phyloP scores from a whole-genome alignment of 495 filamentous ascomycete genomes.

The Penicillium simplicissimum region DNA sequence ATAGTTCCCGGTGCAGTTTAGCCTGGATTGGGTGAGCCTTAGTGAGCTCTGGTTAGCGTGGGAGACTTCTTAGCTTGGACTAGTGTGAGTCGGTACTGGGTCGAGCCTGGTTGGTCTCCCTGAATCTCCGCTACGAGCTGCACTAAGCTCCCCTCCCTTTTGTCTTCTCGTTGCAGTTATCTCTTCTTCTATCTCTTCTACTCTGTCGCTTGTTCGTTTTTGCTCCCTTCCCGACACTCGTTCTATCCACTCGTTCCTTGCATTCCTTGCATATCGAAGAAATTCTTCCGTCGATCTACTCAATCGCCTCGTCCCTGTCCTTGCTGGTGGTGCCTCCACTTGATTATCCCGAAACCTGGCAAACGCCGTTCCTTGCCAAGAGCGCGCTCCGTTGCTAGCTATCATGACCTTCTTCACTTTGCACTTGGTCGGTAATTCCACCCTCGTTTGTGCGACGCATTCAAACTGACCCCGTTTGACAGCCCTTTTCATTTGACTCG shows the following conservation, averaged over 20 bases:
- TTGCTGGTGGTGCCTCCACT: not conserved
- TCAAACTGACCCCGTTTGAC: slow-evolving; percentile 22
- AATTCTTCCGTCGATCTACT: not conserved
- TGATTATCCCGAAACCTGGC: slow-evolving; percentile 13
- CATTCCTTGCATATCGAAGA: not conserved
- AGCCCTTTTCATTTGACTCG: slow-evolving; percentile 17
- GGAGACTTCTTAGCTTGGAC: not conserved
- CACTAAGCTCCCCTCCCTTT: slow-evolving; percentile 9
- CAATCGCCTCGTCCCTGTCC: slow-evolving; percentile 2
- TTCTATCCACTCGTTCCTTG: slow-evolving; percentile 9
- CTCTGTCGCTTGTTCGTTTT: not conserved
- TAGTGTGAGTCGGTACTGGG: not conserved
- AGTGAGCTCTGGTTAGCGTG: not conserved
- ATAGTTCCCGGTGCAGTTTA: not conserved
- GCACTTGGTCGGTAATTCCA: slow-evolving; percentile 12
- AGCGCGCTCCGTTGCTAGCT: slow-evolving; percentile 10
- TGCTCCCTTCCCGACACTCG: slow-evolving; percentile 8
- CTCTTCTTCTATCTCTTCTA: slow-evolving; percentile 1
- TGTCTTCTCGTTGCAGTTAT: slow-evolving; percentile 4
- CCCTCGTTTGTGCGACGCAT: slow-evolving; percentile 16
- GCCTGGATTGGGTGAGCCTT: not conserved
- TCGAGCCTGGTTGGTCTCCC: not conserved
- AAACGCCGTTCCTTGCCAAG: slow-evolving; percentile 18
- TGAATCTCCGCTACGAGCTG: slow-evolving; percentile 2
- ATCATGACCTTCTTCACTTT: slow-evolving; percentile 21